Evolutionary conservation across 2,329 filamentous ascomycete species (phyloP).

Genomic region (Sarocladium kiliense): DNA sequence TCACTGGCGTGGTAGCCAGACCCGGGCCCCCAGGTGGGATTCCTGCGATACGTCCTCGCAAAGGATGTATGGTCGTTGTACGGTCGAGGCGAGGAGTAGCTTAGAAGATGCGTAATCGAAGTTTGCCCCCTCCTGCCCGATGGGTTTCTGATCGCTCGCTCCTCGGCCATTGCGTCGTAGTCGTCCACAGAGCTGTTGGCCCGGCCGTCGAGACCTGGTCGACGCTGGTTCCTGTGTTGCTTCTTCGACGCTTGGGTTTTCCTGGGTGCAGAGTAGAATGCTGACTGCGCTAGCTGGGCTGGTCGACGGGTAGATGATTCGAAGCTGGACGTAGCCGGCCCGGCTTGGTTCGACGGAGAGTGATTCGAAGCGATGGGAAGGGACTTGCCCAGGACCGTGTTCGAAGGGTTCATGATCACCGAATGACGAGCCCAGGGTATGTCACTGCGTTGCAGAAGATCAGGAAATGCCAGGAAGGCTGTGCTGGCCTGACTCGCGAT

Average conservation of each 20-base stretch:
- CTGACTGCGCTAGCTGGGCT: constrained; percentile 27
- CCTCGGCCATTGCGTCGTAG: constrained; percentile 84
- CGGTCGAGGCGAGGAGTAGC: constrained; percentile 76
- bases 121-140: constrained; percentile 84
- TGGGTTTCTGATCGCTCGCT: constrained; percentile 53
- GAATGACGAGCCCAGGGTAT: not conserved
- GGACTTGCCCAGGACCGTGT: constrained; percentile 42
- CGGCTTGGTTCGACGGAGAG: constrained; percentile 32
- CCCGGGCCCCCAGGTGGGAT: constrained; percentile 77
- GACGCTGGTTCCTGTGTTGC: constrained; percentile 78
- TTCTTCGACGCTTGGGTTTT: constrained; percentile 73
- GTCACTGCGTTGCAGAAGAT: not conserved
- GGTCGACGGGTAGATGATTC: constrained; percentile 44
- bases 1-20: constrained; percentile 88
- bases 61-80: constrained; percentile 52
- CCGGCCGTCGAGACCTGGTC: constrained; percentile 46
- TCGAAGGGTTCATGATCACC: constrained; percentile 28
- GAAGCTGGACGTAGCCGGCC: constrained; percentile 40
- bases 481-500: not conserved
- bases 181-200: constrained; percentile 48
- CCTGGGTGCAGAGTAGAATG: constrained; percentile 47
- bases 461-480: not conserved
- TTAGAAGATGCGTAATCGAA: constrained; percentile 94
- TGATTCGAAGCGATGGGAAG: constrained; percentile 39
- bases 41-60: constrained; percentile 58